Percentiles rank a stretch among this genome's conserved stretches.
Evolutionary conservation across 2,329 filamentous ascomycete genomes (phyloP).

Genomic region (Microascus cirrosus): DNA sequence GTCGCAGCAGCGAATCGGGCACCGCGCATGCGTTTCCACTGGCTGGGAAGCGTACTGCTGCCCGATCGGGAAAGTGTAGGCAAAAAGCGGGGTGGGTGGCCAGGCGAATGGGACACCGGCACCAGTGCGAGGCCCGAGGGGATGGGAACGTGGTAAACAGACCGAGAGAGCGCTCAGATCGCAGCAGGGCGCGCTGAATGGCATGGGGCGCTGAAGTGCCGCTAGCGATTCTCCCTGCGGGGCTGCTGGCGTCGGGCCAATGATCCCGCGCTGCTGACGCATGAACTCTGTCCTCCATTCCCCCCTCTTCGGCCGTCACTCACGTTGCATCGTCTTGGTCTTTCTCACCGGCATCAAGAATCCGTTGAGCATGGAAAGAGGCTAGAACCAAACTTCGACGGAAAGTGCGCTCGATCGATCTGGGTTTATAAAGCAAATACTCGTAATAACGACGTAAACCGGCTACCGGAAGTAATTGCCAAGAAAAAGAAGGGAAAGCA

Average conservation of each 20-base stretch:
- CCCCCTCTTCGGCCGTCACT: background rate
- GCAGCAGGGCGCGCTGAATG: background rate
- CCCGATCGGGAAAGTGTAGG: background rate
- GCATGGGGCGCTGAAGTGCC: background rate
- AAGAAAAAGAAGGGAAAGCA: background rate
- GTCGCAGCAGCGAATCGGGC: background rate
- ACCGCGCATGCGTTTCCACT: no score
- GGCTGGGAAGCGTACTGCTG: background rate
- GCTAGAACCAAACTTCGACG: background rate
- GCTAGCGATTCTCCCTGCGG: background rate
- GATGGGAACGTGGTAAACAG: background rate
- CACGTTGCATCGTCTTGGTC: background rate
- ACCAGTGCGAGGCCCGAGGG: background rate
- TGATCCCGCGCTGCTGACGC: background rate
- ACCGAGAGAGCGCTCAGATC: no score
- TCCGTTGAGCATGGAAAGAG: background rate
- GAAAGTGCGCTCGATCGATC: background rate
- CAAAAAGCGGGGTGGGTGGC: background rate
- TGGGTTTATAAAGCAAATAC: background rate
- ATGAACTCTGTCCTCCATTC: background rate
- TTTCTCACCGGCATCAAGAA: background rate
- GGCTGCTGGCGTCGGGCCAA: background rate
- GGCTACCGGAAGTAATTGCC: background rate
- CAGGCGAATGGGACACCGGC: background rate
- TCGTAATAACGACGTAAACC: background rate